Base-by-base conservation (phyloP, 2,329 filamentous ascomycete species). In the Colletotrichum graminicola region DNA sequence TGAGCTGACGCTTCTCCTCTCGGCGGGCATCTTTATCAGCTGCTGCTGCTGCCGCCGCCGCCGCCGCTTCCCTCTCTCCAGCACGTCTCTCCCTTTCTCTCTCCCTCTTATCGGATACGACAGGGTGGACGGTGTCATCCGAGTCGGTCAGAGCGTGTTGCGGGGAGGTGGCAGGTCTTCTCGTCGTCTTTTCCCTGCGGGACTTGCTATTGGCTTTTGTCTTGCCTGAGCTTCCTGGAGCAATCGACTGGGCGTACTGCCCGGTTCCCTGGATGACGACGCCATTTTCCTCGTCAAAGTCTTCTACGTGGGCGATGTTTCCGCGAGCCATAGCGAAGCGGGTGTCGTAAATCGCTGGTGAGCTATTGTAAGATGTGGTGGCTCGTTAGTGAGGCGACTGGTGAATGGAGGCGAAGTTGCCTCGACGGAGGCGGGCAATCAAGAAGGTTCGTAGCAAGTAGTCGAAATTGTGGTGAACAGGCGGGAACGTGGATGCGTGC, bases 181-280 rank as follows among this genome's bases (percentile, higher is more conserved):
- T 75, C 66, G 79, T 59, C 41, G 76, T 74, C 72, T 76, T 78
- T 52, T 85, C 82, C 66, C 76, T 83, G 72, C 85, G 83, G 54
- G 84, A 80, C 76, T 83, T 86, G 73, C 84, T 88, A 77, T 89
- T 89, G 76, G 87, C 83, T 41, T 82, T 82, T 75, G 88, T 83
- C 73, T 85, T 87, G 62, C 75, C 77, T 12, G 85, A 84, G 74
- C 83, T 84, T 43, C 65, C 60, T 39, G 82, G 79, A n/a, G 81
- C 83, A 63, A 82, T 79, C 39, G 85, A 87, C 43, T 80, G 80
- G 74, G 87, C 87, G 78, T 88, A 89, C 70, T 80, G 79, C 72
- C 77, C 77, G 26, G 81, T 81, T 56, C 78, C 80, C 62, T 80
- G 78, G 23, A 82, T 76, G 45, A 81, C 78, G 65, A 84, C 84